These are phyloP conservation scores for Cystofilobasidium capitatum DNA, from an alignment of 768 basidiomycete genomes.

Conservation along the genomic window DNA sequence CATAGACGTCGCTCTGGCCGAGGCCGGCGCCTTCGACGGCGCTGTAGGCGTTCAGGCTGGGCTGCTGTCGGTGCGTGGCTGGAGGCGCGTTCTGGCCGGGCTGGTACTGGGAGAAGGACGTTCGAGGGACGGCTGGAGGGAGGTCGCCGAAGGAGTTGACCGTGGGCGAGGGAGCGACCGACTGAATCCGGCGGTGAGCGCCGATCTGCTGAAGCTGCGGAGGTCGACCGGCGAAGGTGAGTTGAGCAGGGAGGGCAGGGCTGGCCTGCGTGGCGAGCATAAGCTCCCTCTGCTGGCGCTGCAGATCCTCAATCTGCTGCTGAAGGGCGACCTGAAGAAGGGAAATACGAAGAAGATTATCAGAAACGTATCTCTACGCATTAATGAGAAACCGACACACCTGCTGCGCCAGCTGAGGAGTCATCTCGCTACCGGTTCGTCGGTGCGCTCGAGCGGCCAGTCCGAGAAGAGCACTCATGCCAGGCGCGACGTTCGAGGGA, in stretches of 20 bases:
- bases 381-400: conserved; percentile 42
- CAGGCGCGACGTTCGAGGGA: conserved; percentile 31
- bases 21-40: conserved; percentile 44
- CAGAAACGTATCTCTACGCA: conserved; percentile 14
- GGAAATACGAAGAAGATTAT: conserved; percentile 35
- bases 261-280: conserved; percentile 28
- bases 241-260: background rate
- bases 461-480: conserved; percentile 33
- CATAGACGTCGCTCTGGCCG: conserved; percentile 44
- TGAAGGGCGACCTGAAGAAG: conserved; percentile 43
- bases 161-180: conserved; percentile 48
- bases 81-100: conserved; percentile 37
- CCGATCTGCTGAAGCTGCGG: conserved; percentile 26
- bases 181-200: conserved; percentile 74
- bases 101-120: conserved; percentile 16
- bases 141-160: conserved; percentile 20
- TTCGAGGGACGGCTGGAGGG: conserved; percentile 1
- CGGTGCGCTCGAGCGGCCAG: conserved; percentile 40
- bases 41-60: conserved; percentile 16
- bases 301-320: conserved; percentile 39
- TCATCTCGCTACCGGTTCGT: conserved; percentile 54
- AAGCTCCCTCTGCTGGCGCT: conserved; percentile 38
- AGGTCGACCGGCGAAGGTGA: background rate
- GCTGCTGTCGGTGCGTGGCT: conserved; percentile 48
- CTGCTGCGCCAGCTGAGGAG: conserved; percentile 74